Evolutionary conservation across 1,284 basidiomycete genomes (phyloP).

Genomic region (Cutaneotrichosporon arboriforme): DNA sequence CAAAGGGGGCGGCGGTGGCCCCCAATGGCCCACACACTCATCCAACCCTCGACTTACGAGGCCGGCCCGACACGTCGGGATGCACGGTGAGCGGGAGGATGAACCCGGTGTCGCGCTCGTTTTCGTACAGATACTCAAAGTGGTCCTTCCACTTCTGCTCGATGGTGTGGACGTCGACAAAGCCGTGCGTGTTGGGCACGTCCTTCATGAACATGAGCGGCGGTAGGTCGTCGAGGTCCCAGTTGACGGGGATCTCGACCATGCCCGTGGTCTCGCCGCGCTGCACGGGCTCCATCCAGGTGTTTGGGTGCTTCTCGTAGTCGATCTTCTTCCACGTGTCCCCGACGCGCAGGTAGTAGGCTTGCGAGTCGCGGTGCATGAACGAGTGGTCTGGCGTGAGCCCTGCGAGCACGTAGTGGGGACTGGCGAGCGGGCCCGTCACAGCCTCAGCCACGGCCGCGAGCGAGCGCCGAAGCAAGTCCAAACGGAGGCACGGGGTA

Average conservation of each 20-base stretch:
- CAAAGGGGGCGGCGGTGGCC: too few species aligned
- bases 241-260: slow-evolving; percentile 69
- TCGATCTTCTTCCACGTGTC: slow-evolving; percentile 72
- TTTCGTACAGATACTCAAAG: slow-evolving; percentile 61
- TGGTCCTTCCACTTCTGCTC: slow-evolving; percentile 72
- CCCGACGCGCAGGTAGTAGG: slow-evolving; percentile 64
- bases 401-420: background rate
- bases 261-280: slow-evolving; percentile 62
- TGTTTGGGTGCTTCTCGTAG: slow-evolving; percentile 57
- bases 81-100: slow-evolving; percentile 49
- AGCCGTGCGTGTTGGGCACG: slow-evolving; percentile 62
- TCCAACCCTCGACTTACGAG: slow-evolving; percentile 30
- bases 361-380: slow-evolving; percentile 55
- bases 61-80: slow-evolving; percentile 57
- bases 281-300: slow-evolving; percentile 70
- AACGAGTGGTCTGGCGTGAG: slow-evolving; percentile 54
- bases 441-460: background rate
- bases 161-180: slow-evolving; percentile 63
- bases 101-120: slow-evolving; percentile 47
- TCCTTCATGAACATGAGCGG: slow-evolving; percentile 72
- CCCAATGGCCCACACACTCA: too few species aligned
- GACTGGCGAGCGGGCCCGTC: background rate
- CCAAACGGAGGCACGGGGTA: too few species aligned
- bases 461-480: too few species aligned
- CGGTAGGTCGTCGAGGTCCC: slow-evolving; percentile 60